Evolutionary conservation across 805 yeast genomes (phyloP).

Genomic region (Cyberlindnera mississippiensis): DNA sequence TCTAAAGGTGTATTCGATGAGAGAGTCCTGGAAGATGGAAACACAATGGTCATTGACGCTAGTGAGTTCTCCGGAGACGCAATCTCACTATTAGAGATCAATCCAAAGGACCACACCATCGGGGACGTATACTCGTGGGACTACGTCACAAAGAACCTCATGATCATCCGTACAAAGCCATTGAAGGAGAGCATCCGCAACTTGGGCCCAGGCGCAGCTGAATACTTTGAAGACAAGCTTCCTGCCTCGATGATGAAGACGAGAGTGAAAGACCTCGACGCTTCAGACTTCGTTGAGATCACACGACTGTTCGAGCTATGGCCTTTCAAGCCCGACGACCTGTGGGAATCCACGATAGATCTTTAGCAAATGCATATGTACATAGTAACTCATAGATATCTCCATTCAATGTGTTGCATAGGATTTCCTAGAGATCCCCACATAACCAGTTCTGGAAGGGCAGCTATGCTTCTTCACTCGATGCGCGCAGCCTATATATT

Average conservation of each 20-base stretch:
- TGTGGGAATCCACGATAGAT: background rate
- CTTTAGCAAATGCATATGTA: no score
- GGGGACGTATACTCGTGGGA: slow-evolving; percentile 56
- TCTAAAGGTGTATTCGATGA: slow-evolving; percentile 19
- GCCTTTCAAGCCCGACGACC: slow-evolving; percentile 80
- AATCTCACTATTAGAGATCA: slow-evolving; percentile 50
- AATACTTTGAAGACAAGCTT: slow-evolving; percentile 39
- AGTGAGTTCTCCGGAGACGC: slow-evolving; percentile 28
- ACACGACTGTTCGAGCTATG: slow-evolving; percentile 56
- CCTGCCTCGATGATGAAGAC: slow-evolving; percentile 38
- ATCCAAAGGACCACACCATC: slow-evolving; percentile 41
- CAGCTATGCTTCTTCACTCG: no score
- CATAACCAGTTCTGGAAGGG: no score
- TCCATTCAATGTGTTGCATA: no score
- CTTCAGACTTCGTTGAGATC: slow-evolving; percentile 51
- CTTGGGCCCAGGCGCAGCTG: slow-evolving; percentile 80
- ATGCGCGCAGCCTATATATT: no score
- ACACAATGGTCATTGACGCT: slow-evolving; percentile 25
- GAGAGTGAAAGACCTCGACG: slow-evolving; percentile 44
- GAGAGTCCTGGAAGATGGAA: slow-evolving; percentile 12
- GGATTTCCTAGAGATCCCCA: no score
- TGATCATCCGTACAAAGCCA: slow-evolving; percentile 44
- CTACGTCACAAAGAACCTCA: slow-evolving; percentile 57
- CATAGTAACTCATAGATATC: no score
- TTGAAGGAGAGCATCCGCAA: slow-evolving; percentile 43